Percentiles rank a stretch among this genome's conserved stretches.
Conservation (phyloP, 768 basidiomycete genomes). For the Chalciporus pseudorubinellus region DNA sequence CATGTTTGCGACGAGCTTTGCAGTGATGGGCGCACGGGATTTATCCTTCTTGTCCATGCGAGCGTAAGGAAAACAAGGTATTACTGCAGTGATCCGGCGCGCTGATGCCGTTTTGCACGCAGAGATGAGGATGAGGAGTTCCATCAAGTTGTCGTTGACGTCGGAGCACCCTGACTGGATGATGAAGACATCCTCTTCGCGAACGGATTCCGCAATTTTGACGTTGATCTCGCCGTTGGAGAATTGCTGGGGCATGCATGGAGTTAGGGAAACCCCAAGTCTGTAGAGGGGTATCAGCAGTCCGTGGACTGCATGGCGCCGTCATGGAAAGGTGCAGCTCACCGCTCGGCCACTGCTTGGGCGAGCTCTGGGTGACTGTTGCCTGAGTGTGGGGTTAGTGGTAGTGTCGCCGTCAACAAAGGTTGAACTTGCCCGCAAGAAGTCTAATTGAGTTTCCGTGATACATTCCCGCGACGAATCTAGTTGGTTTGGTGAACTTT, state of each 20-base stretch:
- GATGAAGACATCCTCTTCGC: slow-evolving; percentile 99
- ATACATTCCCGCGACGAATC: too few relatives aligned
- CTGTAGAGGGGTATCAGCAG: slow-evolving; percentile 60
- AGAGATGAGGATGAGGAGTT: slow-evolving; percentile 97
- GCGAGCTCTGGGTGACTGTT: slow-evolving; percentile 99
- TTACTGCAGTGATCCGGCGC: slow-evolving; percentile 92
- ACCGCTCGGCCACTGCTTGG: slow-evolving; percentile 93
- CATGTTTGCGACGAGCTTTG: slow-evolving; percentile 99
- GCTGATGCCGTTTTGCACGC: slow-evolving; percentile 97
- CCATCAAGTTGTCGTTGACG: slow-evolving; percentile 97
- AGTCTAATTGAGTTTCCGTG: slow-evolving; percentile 81
- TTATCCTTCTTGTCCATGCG: slow-evolving; percentile 99
- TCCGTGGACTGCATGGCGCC: slow-evolving; percentile 39
- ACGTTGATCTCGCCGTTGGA: slow-evolving; percentile 95
- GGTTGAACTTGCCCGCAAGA: slow-evolving; percentile 56
- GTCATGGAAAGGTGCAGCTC: slow-evolving; percentile 55
- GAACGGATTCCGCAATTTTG: slow-evolving; percentile 91
- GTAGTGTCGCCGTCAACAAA: background rate
- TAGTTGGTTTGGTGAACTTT: too few relatives aligned
- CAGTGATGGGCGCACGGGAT: slow-evolving; percentile 93
- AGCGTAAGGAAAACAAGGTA: slow-evolving; percentile 97
- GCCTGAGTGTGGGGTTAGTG: slow-evolving; percentile 49
- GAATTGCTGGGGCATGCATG: slow-evolving; percentile 84
- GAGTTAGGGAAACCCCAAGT: slow-evolving; percentile 84
- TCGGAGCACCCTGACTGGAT: slow-evolving; percentile 88